Evolutionary conservation across 305 asterid genomes (phyloP).

Genomic region (Fraxinus nigra): DNA sequence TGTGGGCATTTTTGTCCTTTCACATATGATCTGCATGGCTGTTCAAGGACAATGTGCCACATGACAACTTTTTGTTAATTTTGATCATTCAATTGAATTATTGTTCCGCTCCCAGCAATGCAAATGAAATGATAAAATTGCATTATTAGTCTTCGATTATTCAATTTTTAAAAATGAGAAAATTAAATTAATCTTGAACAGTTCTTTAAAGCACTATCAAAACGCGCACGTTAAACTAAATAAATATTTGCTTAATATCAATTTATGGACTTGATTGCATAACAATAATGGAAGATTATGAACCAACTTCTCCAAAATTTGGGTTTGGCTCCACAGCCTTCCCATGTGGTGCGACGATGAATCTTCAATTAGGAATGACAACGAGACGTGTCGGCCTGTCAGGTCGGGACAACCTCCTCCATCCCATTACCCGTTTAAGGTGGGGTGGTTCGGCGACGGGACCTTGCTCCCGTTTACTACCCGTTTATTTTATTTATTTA

Average conservation of each 20-base stretch:
- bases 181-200: neutral
- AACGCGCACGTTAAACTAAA: neutral
- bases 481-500: too few relatives aligned
- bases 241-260: neutral
- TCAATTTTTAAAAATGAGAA: too few relatives aligned
- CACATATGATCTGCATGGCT: neutral
- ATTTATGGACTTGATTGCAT: neutral
- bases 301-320: neutral
- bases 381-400: too few relatives aligned
- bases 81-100: neutral
- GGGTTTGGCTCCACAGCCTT: neutral
- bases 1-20: conserved; percentile 8
- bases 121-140: neutral
- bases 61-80: neutral
- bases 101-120: neutral
- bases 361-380: too few relatives aligned
- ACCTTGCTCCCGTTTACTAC: too few relatives aligned
- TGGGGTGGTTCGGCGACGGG: too few relatives aligned
- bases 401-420: too few relatives aligned
- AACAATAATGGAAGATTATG: neutral
- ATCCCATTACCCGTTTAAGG: too few relatives aligned
- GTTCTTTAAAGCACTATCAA: too few relatives aligned
- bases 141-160: neutral
- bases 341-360: neutral
- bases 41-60: neutral